These are phyloP conservation scores for Durusdinium trenchii DNA, from an alignment of 73 alveolate species.

Conservation along the genomic window DNA sequence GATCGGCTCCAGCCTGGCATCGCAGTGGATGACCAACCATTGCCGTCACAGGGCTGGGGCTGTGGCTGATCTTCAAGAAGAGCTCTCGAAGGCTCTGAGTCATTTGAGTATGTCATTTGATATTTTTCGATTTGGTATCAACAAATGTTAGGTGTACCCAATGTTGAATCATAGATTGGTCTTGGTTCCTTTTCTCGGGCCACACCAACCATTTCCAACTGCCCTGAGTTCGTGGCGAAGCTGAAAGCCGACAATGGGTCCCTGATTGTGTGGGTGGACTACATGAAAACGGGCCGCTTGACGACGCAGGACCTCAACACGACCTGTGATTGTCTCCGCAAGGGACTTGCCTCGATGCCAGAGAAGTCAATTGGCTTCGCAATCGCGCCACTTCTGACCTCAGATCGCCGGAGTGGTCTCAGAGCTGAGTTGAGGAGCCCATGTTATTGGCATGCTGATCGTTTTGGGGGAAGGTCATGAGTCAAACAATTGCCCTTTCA, in stretches of 20 bases:
- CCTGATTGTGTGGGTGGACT: background rate
- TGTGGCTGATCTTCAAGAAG: background rate
- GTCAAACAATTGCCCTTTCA: no score
- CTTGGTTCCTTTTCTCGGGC: no score
- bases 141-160: no score
- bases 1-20: background rate
- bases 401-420: background rate
- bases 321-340: background rate
- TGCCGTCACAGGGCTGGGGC: background rate
- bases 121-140: no score
- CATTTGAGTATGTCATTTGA: no score
- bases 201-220: no score
- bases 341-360: slow-evolving; percentile 16
- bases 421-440: background rate
- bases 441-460: no score
- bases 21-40: background rate
- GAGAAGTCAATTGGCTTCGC: background rate
- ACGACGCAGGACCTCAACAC: background rate
- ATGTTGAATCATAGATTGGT: no score
- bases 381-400: background rate
- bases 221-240: background rate
- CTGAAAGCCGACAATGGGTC: background rate
- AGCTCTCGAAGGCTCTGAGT: background rate
- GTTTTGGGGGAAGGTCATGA: no score
- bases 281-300: background rate